Conservation (phyloP, 441 rosid species). For the Pelargonium fulgidum region DNA sequence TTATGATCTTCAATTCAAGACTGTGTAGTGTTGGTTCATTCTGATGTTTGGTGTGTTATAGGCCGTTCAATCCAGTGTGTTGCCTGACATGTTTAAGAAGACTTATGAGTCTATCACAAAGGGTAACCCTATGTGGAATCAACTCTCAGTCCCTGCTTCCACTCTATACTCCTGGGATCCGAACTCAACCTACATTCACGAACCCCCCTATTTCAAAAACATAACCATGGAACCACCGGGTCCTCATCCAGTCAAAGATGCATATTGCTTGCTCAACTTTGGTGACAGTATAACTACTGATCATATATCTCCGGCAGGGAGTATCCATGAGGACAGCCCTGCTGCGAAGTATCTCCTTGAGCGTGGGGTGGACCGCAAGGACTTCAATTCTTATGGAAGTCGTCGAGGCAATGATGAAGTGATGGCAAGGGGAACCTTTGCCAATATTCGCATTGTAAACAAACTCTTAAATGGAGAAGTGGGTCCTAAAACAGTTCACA, state of each 20-base stretch:
- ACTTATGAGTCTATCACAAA: constrained; percentile 47
- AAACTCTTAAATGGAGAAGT: constrained; percentile 55
- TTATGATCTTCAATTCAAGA: not conserved
- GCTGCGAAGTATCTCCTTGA: constrained; percentile 52
- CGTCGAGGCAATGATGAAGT: constrained; percentile 57
- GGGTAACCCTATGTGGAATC: constrained; percentile 58
- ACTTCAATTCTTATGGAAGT: constrained; percentile 62
- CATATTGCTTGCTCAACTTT: constrained; percentile 52
- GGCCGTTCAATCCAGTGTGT: constrained; percentile 49
- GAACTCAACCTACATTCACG: constrained; percentile 50
- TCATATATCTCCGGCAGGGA: constrained; percentile 64
- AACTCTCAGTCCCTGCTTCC: constrained; percentile 38
- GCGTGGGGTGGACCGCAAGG: constrained; percentile 36
- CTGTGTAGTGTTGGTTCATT: not conserved
- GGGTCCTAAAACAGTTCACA: constrained; percentile 52
- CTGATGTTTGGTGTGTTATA: constrained; percentile 8
- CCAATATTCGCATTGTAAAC: constrained; percentile 49
- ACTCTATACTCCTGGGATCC: constrained; percentile 49
- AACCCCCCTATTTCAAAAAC: constrained; percentile 56
- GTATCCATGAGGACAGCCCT: constrained; percentile 51
- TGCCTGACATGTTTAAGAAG: constrained; percentile 54
- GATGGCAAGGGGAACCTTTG: constrained; percentile 58
- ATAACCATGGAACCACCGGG: constrained; percentile 53
- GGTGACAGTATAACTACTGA: constrained; percentile 63
- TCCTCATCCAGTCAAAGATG: constrained; percentile 51